Evolutionary conservation across 306 rosid genomes (phyloP), one percentile per base, ranked within the genome.

Genomic region (Quercus wislizeni): DNA sequence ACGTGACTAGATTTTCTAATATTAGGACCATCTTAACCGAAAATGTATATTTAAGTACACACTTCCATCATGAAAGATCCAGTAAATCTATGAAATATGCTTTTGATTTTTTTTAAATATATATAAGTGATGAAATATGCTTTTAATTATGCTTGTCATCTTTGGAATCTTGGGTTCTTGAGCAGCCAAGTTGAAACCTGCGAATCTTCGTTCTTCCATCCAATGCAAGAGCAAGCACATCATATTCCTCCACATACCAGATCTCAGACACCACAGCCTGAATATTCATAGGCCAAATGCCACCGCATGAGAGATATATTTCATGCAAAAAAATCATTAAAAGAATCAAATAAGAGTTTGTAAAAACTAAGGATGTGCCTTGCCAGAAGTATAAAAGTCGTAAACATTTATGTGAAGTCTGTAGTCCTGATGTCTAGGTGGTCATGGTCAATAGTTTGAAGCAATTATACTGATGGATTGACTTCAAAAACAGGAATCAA

Each of bases 221-320:
- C 79, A 95, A 83, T 9, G 97, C 99, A 71, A 95, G 98, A 64
- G 99, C 99, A 73, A 95, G 91, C 71, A 95, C 83, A 33, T 95
- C 94, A 49, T 89, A 87, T 85, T 95, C 99, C 89, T 95, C 99
- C 62, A 93, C 99, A 74, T 95, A 95, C 99, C 98, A 95, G 46
- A 95, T 87, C 81, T 95, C 99, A 1, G 96, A 90, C 49, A 91
- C 92, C 77, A 73, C 84, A 14, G 93, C 99, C 99, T 93, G 90
- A 0, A 86, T 35, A 69, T 69, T 74, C 43, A n/a, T 10, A 81
- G 27, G 69, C 10, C 55, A 49, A 71, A 35, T 25, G 27, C 23
- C 18, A 46, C 30, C 19, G 15, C 12, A 49, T 49, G 54, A 63
- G 54, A 63, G 20, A 63, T 3, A 18, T 10, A 5, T 15, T 63